Evolutionary conservation across 768 basidiomycete genomes (phyloP), one percentile per base, ranked within the genome.

Genomic region (Termitomyces titanicus): DNA sequence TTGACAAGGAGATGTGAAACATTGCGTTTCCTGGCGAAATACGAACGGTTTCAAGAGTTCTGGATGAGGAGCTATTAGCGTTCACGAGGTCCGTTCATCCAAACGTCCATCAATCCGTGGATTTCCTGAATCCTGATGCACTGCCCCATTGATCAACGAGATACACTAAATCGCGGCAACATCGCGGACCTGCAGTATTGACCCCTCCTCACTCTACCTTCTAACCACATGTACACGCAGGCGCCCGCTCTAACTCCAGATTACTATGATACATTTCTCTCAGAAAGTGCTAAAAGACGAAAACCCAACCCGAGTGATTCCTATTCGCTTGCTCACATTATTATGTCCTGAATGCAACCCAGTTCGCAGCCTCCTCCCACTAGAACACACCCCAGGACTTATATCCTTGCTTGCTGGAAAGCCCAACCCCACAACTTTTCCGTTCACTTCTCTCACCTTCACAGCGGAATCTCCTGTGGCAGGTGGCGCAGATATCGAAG

Each of bases 361-460:
- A 89, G 86, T 89, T 54, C 77, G 85, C 58, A 69, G 84, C 13
- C 78, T 96, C 17, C 79, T 84, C 54, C 92, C 86, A 0, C 77
- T 94, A 25, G 96, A 98, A 70, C 78, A 78, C 20, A 79, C 74
- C 0, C 92, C 94, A 0, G 90, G 90, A 0, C 67, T 92, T 37
- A 85, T 94, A 53, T 91, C 88, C 3, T 68, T 94, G 31, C 81
- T 95, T 7, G 94, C 94, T 0, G 96, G 96, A 25, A 94, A 95
- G 69, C 96, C 96, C 6, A 95, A 96, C 64, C 79, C 86, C 8
- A 74, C 79, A n/a, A 89, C 92, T 18, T 98, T 98, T 74, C 96
- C 96, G 1, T 91, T 98, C 73, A 85, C 85, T 2, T 85, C 87
- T 0, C 74, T 98, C 62, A 85, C 79, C 53, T 84, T 91, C 68